Evolutionary conservation across 495 filamentous ascomycete species (phyloP).

Genomic region (Coniosporium apollinis): DNA sequence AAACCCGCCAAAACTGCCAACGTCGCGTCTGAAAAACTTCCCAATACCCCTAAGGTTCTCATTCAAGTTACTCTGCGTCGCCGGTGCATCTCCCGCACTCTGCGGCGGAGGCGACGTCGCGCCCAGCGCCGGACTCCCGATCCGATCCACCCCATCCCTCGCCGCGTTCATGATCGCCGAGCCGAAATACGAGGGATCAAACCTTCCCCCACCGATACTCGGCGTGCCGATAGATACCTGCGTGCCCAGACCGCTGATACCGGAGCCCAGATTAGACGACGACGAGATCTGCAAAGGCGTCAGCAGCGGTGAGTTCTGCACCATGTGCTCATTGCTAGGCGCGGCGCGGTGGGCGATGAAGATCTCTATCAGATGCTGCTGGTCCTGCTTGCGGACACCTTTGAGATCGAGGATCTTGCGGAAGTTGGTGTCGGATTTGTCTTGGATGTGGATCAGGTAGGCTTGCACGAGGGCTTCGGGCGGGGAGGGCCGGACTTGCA

Average conservation of each 20-base stretch:
- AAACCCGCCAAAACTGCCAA: conserved; percentile 59
- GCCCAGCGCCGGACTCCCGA: conserved; percentile 44
- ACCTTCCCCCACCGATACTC: conserved; percentile 31
- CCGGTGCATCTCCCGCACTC: conserved; percentile 23
- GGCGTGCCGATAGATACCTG: no score
- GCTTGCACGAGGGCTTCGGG: conserved; percentile 91
- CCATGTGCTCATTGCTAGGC: conserved; percentile 38
- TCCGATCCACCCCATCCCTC: conserved; percentile 75
- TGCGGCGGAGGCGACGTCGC: conserved; percentile 13
- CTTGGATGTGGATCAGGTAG: conserved; percentile 42
- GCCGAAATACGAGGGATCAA: conserved; percentile 62
- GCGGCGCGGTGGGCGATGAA: conserved; percentile 65
- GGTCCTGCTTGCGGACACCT: conserved; percentile 46
- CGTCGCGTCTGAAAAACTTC: conserved; percentile 85
- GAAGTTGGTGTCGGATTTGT: conserved; percentile 59
- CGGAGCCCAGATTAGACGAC: conserved; percentile 1
- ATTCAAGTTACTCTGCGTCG: conserved; percentile 63
- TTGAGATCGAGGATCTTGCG: conserved; percentile 71
- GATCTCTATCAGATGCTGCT: conserved; percentile 67
- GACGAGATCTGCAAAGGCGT: conserved; percentile 36
- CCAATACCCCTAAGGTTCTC: conserved; percentile 90
- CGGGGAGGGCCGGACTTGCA: conserved; percentile 83
- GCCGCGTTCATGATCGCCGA: conserved; percentile 64
- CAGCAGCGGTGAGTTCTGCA: conserved; percentile 40
- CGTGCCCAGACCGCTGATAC: background rate